Percentiles rank a stretch among this genome's conserved stretches.
These are phyloP conservation scores for Puccinia coronata DNA, from an alignment of 1,284 basidiomycete species.

Conservation along the genomic window DNA sequence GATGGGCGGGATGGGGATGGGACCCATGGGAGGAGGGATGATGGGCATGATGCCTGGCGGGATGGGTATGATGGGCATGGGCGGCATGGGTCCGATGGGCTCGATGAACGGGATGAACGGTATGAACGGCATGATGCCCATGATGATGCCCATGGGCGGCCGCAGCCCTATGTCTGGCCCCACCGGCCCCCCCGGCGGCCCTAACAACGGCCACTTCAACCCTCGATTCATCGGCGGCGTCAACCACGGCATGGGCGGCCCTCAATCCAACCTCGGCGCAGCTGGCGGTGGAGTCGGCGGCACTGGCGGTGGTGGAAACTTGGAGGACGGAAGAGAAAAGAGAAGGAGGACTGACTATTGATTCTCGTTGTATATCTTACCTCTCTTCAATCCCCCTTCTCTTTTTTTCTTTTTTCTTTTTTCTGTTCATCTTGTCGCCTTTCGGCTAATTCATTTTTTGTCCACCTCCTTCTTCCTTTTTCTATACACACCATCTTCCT, in stretches of 20 bases:
- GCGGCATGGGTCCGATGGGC: conserved; percentile 36
- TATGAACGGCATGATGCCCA: conserved; percentile 35
- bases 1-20: conserved; percentile 27
- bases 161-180: background rate
- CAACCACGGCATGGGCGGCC: background rate
- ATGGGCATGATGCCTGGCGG: conserved; percentile 43
- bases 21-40: background rate
- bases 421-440: too few relatives aligned
- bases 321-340: conserved; percentile 39
- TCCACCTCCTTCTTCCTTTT: too few relatives aligned
- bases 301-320: background rate
- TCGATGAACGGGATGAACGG: conserved; percentile 23
- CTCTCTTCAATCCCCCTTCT: background rate
- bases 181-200: conserved; percentile 13
- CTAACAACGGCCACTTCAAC: conserved; percentile 40
- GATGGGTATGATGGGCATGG: conserved; percentile 35
- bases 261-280: background rate
- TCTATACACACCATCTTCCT: too few relatives aligned
- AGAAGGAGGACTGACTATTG: conserved; percentile 39
- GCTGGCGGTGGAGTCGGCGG: background rate
- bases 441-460: too few relatives aligned
- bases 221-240: conserved; percentile 27
- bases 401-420: too few relatives aligned
- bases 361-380: background rate
- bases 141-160: conserved; percentile 32